Percentiles rank a stretch among this genome's conserved stretches.
Evolutionary conservation across 2,329 filamentous ascomycete species (phyloP).

Genomic region (Neophaeococcomyces mojaviensis): DNA sequence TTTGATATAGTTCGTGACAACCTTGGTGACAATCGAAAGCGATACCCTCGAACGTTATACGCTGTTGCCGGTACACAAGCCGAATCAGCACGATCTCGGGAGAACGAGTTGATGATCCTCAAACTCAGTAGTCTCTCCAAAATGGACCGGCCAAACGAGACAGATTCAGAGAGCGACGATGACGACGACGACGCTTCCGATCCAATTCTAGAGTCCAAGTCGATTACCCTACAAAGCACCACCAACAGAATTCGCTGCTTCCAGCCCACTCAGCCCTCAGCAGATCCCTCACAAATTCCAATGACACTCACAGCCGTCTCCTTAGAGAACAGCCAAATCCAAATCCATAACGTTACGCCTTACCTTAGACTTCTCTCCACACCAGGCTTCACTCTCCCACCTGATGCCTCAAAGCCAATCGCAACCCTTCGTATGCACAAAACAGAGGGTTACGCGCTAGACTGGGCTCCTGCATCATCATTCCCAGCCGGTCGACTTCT

Average conservation of each 20-base stretch:
- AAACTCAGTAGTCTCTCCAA: slow-evolving; percentile 87
- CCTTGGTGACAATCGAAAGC: slow-evolving; percentile 79
- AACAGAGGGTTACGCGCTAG: slow-evolving; percentile 88
- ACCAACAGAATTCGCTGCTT: slow-evolving; percentile 90
- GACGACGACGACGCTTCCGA: slow-evolving; percentile 72
- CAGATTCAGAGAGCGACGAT: slow-evolving; percentile 62
- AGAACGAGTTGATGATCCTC: slow-evolving; percentile 93
- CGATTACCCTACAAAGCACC: slow-evolving; percentile 75
- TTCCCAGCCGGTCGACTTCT: slow-evolving; percentile 75
- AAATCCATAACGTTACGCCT: slow-evolving; percentile 89
- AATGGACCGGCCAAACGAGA: slow-evolving; percentile 68
- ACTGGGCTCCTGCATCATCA: slow-evolving; percentile 70
- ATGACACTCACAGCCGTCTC: slow-evolving; percentile 83
- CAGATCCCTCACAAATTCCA: slow-evolving; percentile 61
- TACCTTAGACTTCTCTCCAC: slow-evolving; percentile 85
- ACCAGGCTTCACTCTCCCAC: slow-evolving; percentile 70
- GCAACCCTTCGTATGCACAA: slow-evolving; percentile 86
- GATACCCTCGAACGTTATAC: slow-evolving; percentile 94
- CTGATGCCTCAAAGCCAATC: slow-evolving; percentile 80
- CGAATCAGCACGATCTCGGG: slow-evolving; percentile 62
- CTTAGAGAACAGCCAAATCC: slow-evolving; percentile 75
- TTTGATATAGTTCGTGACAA: slow-evolving; percentile 85
- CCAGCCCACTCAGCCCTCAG: slow-evolving; percentile 59
- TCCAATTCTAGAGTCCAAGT: slow-evolving; percentile 86
- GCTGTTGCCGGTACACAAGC: slow-evolving; percentile 92